A percentile compares a stretch with the other conserved stretches of the same genome.
Conservation (phyloP, 306 rosid species). For the Corylus avellana region DNA sequence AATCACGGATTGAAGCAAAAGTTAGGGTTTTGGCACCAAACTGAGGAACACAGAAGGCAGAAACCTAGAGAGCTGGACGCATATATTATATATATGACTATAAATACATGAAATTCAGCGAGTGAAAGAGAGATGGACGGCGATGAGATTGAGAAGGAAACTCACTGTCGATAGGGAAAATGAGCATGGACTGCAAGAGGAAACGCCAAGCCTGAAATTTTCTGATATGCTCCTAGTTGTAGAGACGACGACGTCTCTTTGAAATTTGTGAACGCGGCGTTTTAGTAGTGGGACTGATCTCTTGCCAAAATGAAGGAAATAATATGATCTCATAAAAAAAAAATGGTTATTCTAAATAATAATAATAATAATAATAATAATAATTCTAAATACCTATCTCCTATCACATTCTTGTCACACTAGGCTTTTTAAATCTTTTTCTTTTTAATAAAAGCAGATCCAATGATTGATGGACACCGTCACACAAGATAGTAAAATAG, state of each 20-base stretch:
- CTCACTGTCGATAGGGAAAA: constrained; percentile 2
- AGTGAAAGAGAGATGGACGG: background rate
- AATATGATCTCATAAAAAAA: too few species aligned
- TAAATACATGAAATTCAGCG: background rate
- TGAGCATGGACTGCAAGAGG: constrained; percentile 16
- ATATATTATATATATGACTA: background rate
- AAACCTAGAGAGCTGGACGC: background rate
- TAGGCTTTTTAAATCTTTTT: too few species aligned
- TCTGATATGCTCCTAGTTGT: background rate
- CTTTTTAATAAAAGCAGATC: too few species aligned
- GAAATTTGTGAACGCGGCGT: background rate
- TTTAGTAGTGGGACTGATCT: background rate
- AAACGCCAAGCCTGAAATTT: constrained; percentile 1
- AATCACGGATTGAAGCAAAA: constrained; percentile 2
- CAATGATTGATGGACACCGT: too few species aligned
- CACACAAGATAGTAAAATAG: too few species aligned
- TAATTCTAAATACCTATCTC: too few species aligned
- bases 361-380: too few species aligned
- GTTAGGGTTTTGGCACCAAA: constrained; percentile 12
- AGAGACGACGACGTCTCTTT: constrained; percentile 2
- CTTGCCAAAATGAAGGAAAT: background rate
- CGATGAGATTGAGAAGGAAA: background rate
- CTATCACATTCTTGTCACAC: too few species aligned
- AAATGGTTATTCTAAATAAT: too few species aligned
- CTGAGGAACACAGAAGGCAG: background rate